Base-by-base conservation (phyloP, 2,329 filamentous ascomycete genomes). In the Neofusicoccum kwambonambiense region DNA sequence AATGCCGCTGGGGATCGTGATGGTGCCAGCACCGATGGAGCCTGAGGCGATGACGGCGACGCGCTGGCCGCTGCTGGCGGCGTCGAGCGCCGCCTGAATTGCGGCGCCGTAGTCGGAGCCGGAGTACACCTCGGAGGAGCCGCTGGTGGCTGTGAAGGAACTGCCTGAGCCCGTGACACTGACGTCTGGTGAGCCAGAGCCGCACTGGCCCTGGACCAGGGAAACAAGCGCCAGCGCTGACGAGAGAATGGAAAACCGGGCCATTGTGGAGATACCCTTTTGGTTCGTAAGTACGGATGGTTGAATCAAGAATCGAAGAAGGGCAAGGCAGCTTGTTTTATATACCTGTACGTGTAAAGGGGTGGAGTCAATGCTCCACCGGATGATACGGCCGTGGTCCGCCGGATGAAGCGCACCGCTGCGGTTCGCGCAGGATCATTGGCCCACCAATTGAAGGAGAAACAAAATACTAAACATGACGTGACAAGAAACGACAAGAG, bases 31-130 rank as follows among this genome's bases (percentile, higher is more conserved):
- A 35, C 84, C 84, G 61, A 86, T 85, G 49, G 82, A 83, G 3
- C 84, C 84, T 0, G 82, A 84, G 0, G 84, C 83, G 0, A 84
- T 80, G 64, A 87, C 81, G 1, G 82, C 74, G 0, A 86, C 79
- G 11, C 84, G 82, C 71, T 86, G 82, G 7, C 84, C 84, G 57
- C 77, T 78, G 68, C 72, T 74, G 68, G 86, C 81, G 41, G 81
- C 78, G 69, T 86, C 83, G 17, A 87, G 70, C 0, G 84, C 85
- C 0, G 82, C 76, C 60, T 86, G 83, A 65, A 87, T 85, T 1
- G 84, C 84, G 1, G 79, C 77, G 12, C 76, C 79, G 72, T 87
- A 87, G 75, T 86, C 80, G 15, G 79, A 78, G 34, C 85, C 85
- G 0, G 79, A 75, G 75, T 87, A 87, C 13, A 86, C 77, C 7